phyloP scores from a whole-genome alignment of 805 yeast species.

The Clavispora santaluciae region DNA sequence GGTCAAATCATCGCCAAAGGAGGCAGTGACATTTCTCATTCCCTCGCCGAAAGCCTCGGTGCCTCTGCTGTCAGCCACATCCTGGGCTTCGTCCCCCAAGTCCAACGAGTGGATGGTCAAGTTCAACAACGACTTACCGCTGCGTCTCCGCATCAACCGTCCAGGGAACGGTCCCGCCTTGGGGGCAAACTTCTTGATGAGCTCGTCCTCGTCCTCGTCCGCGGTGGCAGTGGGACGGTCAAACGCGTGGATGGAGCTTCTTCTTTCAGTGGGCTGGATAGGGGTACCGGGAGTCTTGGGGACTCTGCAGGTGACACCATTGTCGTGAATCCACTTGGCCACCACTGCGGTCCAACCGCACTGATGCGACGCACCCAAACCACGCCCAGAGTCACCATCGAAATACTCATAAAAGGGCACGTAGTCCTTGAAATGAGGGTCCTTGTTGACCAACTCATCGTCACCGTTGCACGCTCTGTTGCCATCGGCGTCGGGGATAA shows the following conservation, averaged over 20 bases:
- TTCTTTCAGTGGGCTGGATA: constrained; percentile 17
- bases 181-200: constrained; percentile 40
- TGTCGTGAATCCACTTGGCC: constrained; percentile 87
- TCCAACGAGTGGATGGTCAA: constrained; percentile 65
- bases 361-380: constrained; percentile 90
- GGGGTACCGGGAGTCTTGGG: constrained; percentile 26
- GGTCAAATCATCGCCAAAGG: constrained; percentile 14
- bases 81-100: constrained; percentile 55
- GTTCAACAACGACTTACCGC: constrained; percentile 69
- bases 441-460: constrained; percentile 46
- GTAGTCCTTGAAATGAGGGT: constrained; percentile 68
- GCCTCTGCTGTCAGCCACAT: constrained; percentile 16
- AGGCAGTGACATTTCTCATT: constrained; percentile 18
- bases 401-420: constrained; percentile 83
- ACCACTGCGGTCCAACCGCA: constrained; percentile 96
- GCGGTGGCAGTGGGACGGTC: constrained; percentile 17
- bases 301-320: constrained; percentile 63
- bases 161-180: constrained; percentile 49
- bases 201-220: constrained; percentile 22
- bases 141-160: constrained; percentile 56
- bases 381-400: constrained; percentile 93
- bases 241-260: constrained; percentile 25
- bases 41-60: constrained; percentile 8
- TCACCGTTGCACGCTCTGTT: constrained; percentile 79
- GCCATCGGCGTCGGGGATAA: constrained; percentile 61